A percentile compares a stretch with the other conserved stretches of the same genome.
phyloP scores from a whole-genome alignment of 805 yeast species.

The Deakozyma indianensis region DNA sequence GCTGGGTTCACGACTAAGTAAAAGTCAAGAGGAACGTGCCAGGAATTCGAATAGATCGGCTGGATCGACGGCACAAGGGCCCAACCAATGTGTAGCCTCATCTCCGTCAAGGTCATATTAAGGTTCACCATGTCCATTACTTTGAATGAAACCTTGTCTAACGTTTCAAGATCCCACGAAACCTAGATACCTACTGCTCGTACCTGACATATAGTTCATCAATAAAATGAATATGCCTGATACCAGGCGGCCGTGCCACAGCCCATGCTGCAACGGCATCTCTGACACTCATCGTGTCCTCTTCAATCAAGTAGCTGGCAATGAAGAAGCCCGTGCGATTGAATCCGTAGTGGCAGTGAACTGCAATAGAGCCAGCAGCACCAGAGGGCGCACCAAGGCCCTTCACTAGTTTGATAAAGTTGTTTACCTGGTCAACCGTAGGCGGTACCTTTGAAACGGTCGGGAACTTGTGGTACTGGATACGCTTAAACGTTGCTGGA shows the following conservation, averaged over 20 bases:
- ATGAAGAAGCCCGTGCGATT: slow-evolving; percentile 65
- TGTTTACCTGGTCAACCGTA: slow-evolving; percentile 40
- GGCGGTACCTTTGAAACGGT: slow-evolving; percentile 72
- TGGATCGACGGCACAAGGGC: no score
- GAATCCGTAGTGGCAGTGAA: slow-evolving; percentile 75
- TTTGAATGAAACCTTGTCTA: no score
- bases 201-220: slow-evolving; percentile 59
- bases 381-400: not conserved
- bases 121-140: no score
- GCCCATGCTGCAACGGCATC: slow-evolving; percentile 51
- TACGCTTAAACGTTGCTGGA: slow-evolving; percentile 37
- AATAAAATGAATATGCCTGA: slow-evolving; percentile 62
- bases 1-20: no score
- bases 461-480: slow-evolving; percentile 55
- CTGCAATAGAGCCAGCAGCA: slow-evolving; percentile 33
- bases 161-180: no score
- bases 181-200: slow-evolving; percentile 10
- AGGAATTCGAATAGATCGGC: no score
- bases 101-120: no score
- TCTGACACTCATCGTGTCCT: slow-evolving; percentile 40
- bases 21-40: no score
- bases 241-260: slow-evolving; percentile 50
- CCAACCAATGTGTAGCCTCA: no score
- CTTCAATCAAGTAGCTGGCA: slow-evolving; percentile 53
- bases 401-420: slow-evolving; percentile 36